Evolutionary conservation across 805 yeast genomes (phyloP), one percentile per base, ranked within the genome.

Genomic region (Kazachstania africana): DNA sequence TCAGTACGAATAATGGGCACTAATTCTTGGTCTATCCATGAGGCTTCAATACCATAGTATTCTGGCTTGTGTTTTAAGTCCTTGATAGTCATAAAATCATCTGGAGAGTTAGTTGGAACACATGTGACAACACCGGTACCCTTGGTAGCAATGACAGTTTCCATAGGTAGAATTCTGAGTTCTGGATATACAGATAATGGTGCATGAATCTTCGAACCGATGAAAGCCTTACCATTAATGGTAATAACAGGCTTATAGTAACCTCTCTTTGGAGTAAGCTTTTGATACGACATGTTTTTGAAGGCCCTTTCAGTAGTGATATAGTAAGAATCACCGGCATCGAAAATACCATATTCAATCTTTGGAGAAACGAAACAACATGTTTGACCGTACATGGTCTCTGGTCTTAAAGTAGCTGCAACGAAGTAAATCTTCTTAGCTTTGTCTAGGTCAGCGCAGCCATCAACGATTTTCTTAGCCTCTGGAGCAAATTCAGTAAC

Each of bases 111-210:
- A n/a, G 95, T 78, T 40, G 97, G 98, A 40, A 87, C 97, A 66
- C 95, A 91, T 5, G 97, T 88, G 36, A 91, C 98, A 28, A 91
- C 96, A 66, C 97, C 98, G 28, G 97, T 91, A 71, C 98, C 98
- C 66, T 91, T 91, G 35, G 75, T 68, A 25, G 94, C 93, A 57
- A 88, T 68, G 34, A 91, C 88, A 24, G 96, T 84, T 60, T 88
- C 97, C 98, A 91, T 91, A 45, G 98, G 98, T 43, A 91, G 70
- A 35, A 91, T 79, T 48, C 91, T 70, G 43, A 91, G 65, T 45
- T 77, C 72, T 32, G 72, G 63, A 55, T 75, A 65, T 15, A 66
- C 67, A 9, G 95, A 72, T 44, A 80, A 63, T 34, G 97, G 97
- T 22, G 97, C 93, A 44, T 65, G 60, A 49, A 91, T 80, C 62